Evolutionary conservation across 2,329 filamentous ascomycete genomes (phyloP).

Genomic region (Paraconiothyrium sp.): DNA sequence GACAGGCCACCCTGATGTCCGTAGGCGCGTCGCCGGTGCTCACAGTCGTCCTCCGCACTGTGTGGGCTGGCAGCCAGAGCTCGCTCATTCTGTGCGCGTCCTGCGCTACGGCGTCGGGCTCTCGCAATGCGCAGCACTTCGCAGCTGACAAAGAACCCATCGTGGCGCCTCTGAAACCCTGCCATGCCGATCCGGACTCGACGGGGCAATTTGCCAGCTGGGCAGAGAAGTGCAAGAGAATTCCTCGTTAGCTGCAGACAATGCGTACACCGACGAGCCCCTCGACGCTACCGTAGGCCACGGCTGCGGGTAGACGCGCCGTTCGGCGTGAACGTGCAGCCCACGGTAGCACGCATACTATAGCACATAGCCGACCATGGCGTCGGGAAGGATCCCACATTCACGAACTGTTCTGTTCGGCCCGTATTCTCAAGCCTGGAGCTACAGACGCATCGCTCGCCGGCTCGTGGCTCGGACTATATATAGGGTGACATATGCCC

Average conservation of each 20-base stretch:
- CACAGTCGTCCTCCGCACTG: not conserved
- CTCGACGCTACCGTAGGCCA: not conserved
- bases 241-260: not conserved
- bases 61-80: not conserved
- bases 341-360: not conserved
- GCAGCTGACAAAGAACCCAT: constrained; percentile 10
- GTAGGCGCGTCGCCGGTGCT: constrained; percentile 7
- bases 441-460: not conserved
- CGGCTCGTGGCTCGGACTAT: not conserved
- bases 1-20: constrained; percentile 8
- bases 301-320: not conserved
- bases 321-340: not conserved
- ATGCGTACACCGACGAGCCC: not conserved
- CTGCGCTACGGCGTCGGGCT: not conserved
- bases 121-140: constrained; percentile 5
- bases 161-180: constrained; percentile 14
- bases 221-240: not conserved
- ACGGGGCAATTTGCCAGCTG: not conserved
- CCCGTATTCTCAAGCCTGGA: constrained; percentile 8
- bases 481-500: not conserved
- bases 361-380: constrained; percentile 8
- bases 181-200: constrained; percentile 14
- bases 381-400: constrained; percentile 13
- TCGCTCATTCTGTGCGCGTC: not conserved
- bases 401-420: constrained; percentile 3